Base-by-base conservation (phyloP, 495 filamentous ascomycete species). In the Aspergillus carlsbadensis region DNA sequence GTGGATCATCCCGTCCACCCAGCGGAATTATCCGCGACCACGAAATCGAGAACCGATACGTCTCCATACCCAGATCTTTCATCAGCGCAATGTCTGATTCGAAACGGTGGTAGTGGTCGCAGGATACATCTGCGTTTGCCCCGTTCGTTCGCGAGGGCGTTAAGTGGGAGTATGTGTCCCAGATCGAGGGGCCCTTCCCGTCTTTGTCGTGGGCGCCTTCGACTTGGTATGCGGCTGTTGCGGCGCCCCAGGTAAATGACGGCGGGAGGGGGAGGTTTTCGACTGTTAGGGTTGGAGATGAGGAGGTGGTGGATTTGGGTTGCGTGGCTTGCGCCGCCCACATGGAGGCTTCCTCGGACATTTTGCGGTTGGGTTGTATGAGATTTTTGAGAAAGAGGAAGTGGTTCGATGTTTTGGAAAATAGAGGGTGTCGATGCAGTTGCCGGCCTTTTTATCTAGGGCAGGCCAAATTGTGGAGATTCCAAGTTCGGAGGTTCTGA, bases 201-300 rank as follows among this genome's bases (percentile, higher is more conserved):
- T 88, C 86, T 53, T 76, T 75, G 35, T 79, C 66, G 33, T 74
- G 70, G n/a, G 84, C 82, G 22, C 86, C 87, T 73, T 89, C 87
- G 53, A 89, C 83, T 68, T 90, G 87, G 74, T 87, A 88, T 57
- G 85, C 86, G 59, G 87, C 86, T 44, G 87, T 90, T 59, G 87
- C 85, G 65, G 85, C 88, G 54, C 87, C 88, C 87, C 88, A 90
- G 62, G 84, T 68, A 67, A 90, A 90, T 67, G 87, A 84, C 53
- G 79, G 77, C 40, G 82, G 83, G 50, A 89, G 74, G n/a, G n/a
- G n/a, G n/a, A n/a, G n/a, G n/a, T n/a, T n/a, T n/a, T n/a, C n/a
- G n/a, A n/a, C n/a, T n/a, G n/a, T n/a, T n/a, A n/a, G n/a, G n/a
- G n/a, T n/a, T n/a, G n/a, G n/a, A n/a, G n/a, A n/a, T n/a, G n/a